Conservation (phyloP, 495 filamentous ascomycete genomes). For the Talaromyces borbonicus region DNA sequence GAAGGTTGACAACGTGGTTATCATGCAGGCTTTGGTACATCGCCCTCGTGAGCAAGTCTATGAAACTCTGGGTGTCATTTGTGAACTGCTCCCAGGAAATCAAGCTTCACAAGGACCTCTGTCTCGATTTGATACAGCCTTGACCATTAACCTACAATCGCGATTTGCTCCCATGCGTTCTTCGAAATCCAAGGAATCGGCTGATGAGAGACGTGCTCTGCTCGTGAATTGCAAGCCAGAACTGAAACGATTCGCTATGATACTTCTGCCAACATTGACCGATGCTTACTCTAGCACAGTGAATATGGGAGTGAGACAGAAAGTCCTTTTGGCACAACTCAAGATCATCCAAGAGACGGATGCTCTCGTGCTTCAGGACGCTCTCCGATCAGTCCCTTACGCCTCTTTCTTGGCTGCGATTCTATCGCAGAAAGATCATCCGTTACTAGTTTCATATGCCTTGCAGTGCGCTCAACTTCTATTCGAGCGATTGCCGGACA, state of each 20-base stretch:
- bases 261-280: slow-evolving; percentile 92
- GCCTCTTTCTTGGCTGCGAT: slow-evolving; percentile 96
- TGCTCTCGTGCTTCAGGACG: slow-evolving; percentile 68
- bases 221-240: slow-evolving; percentile 74
- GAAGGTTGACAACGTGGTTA: slow-evolving; percentile 92
- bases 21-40: slow-evolving; percentile 98
- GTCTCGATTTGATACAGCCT: slow-evolving; percentile 31
- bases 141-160: slow-evolving; percentile 22
- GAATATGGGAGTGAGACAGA: slow-evolving; percentile 94
- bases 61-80: slow-evolving; percentile 96
- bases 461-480: slow-evolving; percentile 84
- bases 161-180: slow-evolving; percentile 23
- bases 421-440: slow-evolving; percentile 90
- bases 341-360: slow-evolving; percentile 99
- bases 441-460: slow-evolving; percentile 73
- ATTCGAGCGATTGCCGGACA: slow-evolving; percentile 66
- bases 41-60: slow-evolving; percentile 93
- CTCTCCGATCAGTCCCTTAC: slow-evolving; percentile 84
- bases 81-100: slow-evolving; percentile 71
- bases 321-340: slow-evolving; percentile 86
- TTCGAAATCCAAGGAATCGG: slow-evolving; percentile 47
- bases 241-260: slow-evolving; percentile 83
- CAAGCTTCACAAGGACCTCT: slow-evolving; percentile 17
- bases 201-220: slow-evolving; percentile 68
- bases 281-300: slow-evolving; percentile 98